Evolutionary conservation across 345 rosid species (phyloP), one percentile per base, ranked within the genome.

Genomic region (Populus ilicifolia): DNA sequence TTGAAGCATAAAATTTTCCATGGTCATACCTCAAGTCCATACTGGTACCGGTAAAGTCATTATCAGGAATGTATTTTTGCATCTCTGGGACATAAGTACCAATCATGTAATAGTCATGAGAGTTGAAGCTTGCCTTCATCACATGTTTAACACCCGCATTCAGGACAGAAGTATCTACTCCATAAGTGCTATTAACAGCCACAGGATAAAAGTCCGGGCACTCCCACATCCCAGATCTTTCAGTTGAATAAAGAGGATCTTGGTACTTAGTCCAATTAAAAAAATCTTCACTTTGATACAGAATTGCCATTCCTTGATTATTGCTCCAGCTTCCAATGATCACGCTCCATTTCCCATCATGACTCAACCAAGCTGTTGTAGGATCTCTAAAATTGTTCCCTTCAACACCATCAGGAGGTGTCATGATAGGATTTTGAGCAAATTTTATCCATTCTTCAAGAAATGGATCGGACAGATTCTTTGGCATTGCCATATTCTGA

Each of bases 171-270:
- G 90, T 87, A 2, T 91, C 93, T 0, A 85, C 70, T 25, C 94
- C 93, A 50, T 69, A 61, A 7, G 71, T 73, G 54, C 87, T 76
- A 7, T 69, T 76, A 23, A 78, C 10, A 3, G 81, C 25, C 50
- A 91, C 91, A 0, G 92, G 94, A 69, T 73, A 92, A 77, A 92
- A 88, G 43, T 92, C 94, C 0, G 87, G 89, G 78, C 92, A 89
- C 71, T 92, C 97, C 94, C 88, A 90, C 91, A 92, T 90, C 62
- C 85, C 89, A 4, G 88, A 85, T 64, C 23, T 76, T 5, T 35
- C 61, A 1, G 78, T 67, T 29, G 83, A 72, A 74, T 84, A 82
- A 52, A 90, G 84, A 17, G 88, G 88, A 20, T 70, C 69, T 17
- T 76, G 76, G 65, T 39, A 71, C 70, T 74, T 80, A 2, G 78